A percentile compares a stretch with the other conserved stretches of the same genome.
Conservation (phyloP, 331 rosid species). For the Rhamnella rubrinervis region DNA sequence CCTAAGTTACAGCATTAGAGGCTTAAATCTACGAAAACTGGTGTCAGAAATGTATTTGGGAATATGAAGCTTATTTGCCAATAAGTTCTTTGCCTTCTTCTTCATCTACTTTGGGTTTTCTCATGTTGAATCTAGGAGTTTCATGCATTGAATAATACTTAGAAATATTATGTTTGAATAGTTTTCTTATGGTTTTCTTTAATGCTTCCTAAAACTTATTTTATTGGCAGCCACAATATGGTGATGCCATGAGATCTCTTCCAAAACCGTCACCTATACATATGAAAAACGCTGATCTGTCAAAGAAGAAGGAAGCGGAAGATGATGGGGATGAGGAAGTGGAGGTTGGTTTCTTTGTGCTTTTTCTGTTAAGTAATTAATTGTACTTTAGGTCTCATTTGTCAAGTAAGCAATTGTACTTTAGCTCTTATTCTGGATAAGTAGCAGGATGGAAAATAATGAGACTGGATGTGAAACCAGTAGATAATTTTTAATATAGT, state of each 20-base stretch:
- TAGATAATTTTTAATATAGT: background rate
- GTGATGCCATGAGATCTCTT: slow-evolving; percentile 52
- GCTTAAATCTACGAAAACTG: background rate
- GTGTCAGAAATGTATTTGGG: background rate
- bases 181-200: background rate
- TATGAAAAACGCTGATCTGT: slow-evolving; percentile 26
- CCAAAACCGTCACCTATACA: slow-evolving; percentile 75
- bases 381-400: background rate
- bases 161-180: too few relatives aligned
- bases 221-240: slow-evolving; percentile 55
- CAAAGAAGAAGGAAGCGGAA: slow-evolving; percentile 48
- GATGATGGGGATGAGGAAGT: slow-evolving; percentile 35
- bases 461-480: background rate
- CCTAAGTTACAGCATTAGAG: background rate
- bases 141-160: background rate
- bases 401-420: background rate
- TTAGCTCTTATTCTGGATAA: background rate
- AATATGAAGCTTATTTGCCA: background rate
- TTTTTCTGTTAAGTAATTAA: background rate
- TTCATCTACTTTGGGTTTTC: background rate
- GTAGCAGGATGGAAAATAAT: background rate
- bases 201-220: slow-evolving; percentile 6
- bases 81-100: background rate
- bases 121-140: background rate
- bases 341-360: slow-evolving; percentile 50